Percentiles rank a stretch among this genome's conserved stretches.
phyloP scores from a whole-genome alignment of 257 asterid genomes.

The Parsonsia alboflavescens region DNA sequence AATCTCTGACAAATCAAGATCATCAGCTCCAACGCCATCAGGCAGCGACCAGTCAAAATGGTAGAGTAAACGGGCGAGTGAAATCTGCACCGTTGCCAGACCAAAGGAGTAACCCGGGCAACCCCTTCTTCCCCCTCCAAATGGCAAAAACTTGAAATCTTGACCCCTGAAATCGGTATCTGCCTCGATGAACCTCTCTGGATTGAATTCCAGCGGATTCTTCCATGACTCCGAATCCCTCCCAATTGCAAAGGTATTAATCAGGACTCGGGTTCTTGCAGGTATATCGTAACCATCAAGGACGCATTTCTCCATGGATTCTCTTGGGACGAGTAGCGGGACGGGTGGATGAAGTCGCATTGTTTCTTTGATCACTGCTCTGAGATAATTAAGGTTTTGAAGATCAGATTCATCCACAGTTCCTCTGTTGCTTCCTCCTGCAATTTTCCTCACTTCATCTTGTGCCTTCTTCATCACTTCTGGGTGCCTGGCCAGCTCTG shows the following conservation, averaged over 20 bases:
- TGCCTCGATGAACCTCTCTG: constrained; percentile 20
- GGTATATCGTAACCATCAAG: constrained; percentile 23
- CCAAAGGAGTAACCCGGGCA: constrained; percentile 38
- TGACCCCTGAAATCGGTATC: constrained; percentile 30
- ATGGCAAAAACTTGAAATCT: constrained; percentile 33
- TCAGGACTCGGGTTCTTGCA: constrained; percentile 23
- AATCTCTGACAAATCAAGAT: constrained; percentile 25
- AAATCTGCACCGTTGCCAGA: constrained; percentile 31
- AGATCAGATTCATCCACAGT: constrained; percentile 30
- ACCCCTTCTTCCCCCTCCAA: constrained; percentile 41
- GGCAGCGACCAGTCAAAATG: constrained; percentile 35
- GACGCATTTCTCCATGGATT: constrained; percentile 29
- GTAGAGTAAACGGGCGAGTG: constrained; percentile 25
- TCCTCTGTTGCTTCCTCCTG: constrained; percentile 16
- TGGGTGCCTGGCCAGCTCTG: constrained; percentile 31
- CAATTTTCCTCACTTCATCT: constrained; percentile 28
- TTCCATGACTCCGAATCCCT: constrained; percentile 24
- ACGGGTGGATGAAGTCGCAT: constrained; percentile 33
- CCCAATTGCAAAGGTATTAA: constrained; percentile 34
- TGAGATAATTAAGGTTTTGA: constrained; percentile 24
- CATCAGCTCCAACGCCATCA: constrained; percentile 17
- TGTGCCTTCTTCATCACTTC: constrained; percentile 22
- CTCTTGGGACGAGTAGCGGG: constrained; percentile 36
- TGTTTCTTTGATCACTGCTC: constrained; percentile 33
- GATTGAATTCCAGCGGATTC: constrained; percentile 24